These are phyloP conservation scores for Wickerhamiella siamensis DNA, from an alignment of 805 yeast genomes.

Conservation along the genomic window DNA sequence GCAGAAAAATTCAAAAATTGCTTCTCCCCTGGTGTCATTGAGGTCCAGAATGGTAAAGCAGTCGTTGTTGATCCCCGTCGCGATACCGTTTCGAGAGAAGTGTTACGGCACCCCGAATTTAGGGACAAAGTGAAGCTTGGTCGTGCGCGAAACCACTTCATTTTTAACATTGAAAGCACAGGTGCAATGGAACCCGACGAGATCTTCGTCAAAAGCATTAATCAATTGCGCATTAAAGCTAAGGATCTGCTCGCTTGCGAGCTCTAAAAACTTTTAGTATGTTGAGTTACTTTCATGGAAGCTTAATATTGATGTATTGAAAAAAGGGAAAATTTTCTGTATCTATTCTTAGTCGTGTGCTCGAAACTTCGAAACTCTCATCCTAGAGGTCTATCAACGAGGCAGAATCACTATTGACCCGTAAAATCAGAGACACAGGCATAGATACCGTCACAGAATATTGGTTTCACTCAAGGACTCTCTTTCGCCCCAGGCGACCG, in stretches of 20 bases:
- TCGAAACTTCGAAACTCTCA: too few relatives aligned
- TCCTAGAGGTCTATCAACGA: too few relatives aligned
- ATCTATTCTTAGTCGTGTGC: too few relatives aligned
- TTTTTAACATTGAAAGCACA: slow-evolving; percentile 84
- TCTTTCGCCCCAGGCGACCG: background rate
- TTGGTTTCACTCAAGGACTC: too few relatives aligned
- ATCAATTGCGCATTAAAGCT: slow-evolving; percentile 66
- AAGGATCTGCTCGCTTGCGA: slow-evolving; percentile 12
- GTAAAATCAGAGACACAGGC: too few relatives aligned
- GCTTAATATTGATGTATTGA: too few relatives aligned
- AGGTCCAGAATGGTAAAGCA: slow-evolving; percentile 53
- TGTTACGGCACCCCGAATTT: slow-evolving; percentile 83
- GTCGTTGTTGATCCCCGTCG: slow-evolving; percentile 77
- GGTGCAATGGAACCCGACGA: slow-evolving; percentile 98
- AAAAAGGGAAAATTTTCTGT: too few relatives aligned
- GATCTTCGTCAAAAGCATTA: slow-evolving; percentile 79
- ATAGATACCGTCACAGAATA: too few relatives aligned
- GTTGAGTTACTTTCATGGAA: too few relatives aligned
- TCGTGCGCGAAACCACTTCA: slow-evolving; percentile 80
- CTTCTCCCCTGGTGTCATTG: slow-evolving; percentile 89
- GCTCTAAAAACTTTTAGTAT: too few relatives aligned
- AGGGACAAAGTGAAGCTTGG: slow-evolving; percentile 82
- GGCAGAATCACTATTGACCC: too few relatives aligned
- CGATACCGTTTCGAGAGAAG: slow-evolving; percentile 96
- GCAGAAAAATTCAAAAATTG: slow-evolving; percentile 76